phyloP scores from a whole-genome alignment of 768 basidiomycete species.

The Chiua virens region DNA sequence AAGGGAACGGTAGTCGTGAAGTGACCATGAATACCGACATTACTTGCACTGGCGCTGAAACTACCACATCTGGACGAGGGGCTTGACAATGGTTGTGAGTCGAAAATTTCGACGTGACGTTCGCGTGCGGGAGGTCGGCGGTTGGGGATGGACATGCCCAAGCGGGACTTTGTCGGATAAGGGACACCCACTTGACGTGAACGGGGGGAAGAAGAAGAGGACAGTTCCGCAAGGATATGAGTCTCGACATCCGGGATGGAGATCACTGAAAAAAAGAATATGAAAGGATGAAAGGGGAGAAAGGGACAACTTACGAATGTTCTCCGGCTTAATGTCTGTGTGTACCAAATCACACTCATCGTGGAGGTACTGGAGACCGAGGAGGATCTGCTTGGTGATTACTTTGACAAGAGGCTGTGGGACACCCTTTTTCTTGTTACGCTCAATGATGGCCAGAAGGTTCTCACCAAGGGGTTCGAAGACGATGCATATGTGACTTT shows the following conservation, averaged over 20 bases:
- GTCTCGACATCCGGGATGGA: constrained; percentile 78
- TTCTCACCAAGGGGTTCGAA: constrained; percentile 86
- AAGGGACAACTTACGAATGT: constrained; percentile 69
- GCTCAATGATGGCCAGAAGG: constrained; percentile 69
- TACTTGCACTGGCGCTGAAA: constrained; percentile 30
- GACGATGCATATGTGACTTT: constrained; percentile 87
- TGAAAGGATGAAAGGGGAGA: constrained; percentile 20
- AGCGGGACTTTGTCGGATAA: constrained; percentile 58
- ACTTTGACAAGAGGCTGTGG: constrained; percentile 79
- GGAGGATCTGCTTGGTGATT: constrained; percentile 82
- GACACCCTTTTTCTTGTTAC: constrained; percentile 82
- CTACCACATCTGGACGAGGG: constrained; percentile 37
- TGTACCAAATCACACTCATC: constrained; percentile 92
- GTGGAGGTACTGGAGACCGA: constrained; percentile 89
- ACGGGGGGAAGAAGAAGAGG: constrained; percentile 65
- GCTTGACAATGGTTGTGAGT: constrained; percentile 76
- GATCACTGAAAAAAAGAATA: constrained; percentile 52
- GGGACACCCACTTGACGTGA: constrained; percentile 84
- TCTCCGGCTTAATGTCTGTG: constrained; percentile 94
- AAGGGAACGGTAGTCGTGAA: constrained; percentile 10
- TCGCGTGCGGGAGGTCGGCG: constrained; percentile 46
- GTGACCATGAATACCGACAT: constrained; percentile 17
- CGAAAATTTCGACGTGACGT: constrained; percentile 77
- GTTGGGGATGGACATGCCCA: constrained; percentile 61
- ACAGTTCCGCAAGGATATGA: constrained; percentile 70